These are phyloP conservation scores for Pichia rugopelliculosa DNA, from an alignment of 805 yeast species.

Conservation along the genomic window DNA sequence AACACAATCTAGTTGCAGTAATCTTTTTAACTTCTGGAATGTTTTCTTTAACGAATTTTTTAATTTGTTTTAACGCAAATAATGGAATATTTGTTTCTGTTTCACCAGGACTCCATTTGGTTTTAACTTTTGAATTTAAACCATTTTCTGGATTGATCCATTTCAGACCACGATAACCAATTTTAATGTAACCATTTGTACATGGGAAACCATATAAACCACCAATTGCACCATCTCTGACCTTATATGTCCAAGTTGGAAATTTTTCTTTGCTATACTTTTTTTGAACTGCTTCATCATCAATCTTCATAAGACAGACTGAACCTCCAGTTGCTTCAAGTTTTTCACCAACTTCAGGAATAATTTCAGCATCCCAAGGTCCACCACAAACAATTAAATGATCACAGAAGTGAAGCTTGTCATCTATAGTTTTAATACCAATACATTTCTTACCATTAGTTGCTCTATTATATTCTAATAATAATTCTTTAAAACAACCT, in stretches of 20 bases:
- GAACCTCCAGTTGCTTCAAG: conserved; percentile 29
- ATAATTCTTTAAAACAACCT: conserved; percentile 12
- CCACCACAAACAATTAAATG: conserved; percentile 23
- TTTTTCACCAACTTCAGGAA: conserved; percentile 24
- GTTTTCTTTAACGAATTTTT: conserved; percentile 19
- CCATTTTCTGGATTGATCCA: conserved; percentile 23
- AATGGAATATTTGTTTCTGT: conserved; percentile 24
- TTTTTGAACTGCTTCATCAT: conserved; percentile 9
- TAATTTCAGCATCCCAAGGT: conserved; percentile 23
- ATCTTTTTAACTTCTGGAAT: conserved; percentile 24
- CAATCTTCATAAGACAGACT: conserved; percentile 23
- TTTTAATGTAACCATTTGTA: conserved; percentile 23
- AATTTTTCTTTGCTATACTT: conserved; percentile 18
- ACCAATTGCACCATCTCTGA: conserved; percentile 26
- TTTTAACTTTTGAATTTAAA: conserved; percentile 21
- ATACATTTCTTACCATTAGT: conserved; percentile 14
- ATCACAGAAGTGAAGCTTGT: conserved; percentile 16
- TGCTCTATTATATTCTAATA: conserved; percentile 9
- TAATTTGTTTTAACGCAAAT: conserved; percentile 22
- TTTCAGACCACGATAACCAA: conserved; percentile 27
- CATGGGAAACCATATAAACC: conserved; percentile 28
- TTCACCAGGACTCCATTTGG: conserved; percentile 20
- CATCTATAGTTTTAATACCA: conserved; percentile 24
- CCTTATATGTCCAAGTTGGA: conserved; percentile 27
- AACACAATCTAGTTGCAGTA: conserved; percentile 23